Evolutionary conservation across 2,329 filamentous ascomycete genomes (phyloP), one percentile per base, ranked within the genome.

Genomic region (Fusarium annulatum): DNA sequence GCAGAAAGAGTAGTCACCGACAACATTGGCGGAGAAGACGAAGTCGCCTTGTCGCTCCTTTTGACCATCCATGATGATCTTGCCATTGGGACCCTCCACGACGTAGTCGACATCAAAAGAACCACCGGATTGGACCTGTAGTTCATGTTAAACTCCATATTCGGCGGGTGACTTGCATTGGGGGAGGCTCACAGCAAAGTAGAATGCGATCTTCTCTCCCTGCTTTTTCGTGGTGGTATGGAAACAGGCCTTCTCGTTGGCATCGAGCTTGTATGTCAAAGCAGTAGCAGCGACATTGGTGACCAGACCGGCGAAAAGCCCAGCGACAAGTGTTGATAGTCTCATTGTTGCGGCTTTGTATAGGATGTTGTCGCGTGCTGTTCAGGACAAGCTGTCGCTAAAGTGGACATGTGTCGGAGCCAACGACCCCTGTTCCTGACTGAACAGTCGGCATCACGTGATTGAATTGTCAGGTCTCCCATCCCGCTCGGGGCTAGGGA

Each of bases 41-140:
- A 97, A 98, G 84, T 99, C 96, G 61, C 96, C 96, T 85, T 98
- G 96, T 75, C 96, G 91, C 86, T 93, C 96, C 85, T 97, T 98
- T 77, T 92, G 88, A 70, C 95, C 96, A 69, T 95, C 91, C 79
- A 98, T 85, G 69, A 99, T 92, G 70, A 94, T 84, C 83, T 93
- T 95, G 80, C 93, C 91, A 75, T 89, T 90, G 34, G 97, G 96
- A 26, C 94, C 95, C 56, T 91, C 89, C 63, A 99, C 96, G 67
- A 90, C 85, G 86, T 97, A 99, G 83, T 98, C 95, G 84, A 99
- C 89, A 86, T 99, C 96, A 85, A 99, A 99, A 36, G 95, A 96
- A 78, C 96, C 97, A 80, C 96, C 96, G 14, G 95, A 96, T 97
- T 99, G 96, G 52, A 98, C 95, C 95, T 97, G 72, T 46, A 74